A percentile compares a stretch with the other conserved stretches of the same genome.
phyloP scores from a whole-genome alignment of 176 grass and related monocot genomes.

The Metroxylon sagu region DNA sequence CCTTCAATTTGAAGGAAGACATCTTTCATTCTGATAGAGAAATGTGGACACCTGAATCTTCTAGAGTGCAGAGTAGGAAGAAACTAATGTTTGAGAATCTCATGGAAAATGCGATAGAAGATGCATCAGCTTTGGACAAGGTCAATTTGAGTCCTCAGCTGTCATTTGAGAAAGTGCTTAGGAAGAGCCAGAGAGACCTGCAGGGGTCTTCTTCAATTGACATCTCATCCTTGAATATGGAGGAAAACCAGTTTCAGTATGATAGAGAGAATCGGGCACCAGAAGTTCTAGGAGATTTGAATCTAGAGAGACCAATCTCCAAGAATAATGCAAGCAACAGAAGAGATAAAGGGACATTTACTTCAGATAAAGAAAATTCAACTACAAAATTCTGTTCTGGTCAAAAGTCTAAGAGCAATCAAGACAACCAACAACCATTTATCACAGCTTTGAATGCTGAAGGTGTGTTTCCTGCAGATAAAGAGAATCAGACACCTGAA shows the following conservation, averaged over 20 bases:
- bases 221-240: conserved; percentile 22
- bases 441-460: not conserved
- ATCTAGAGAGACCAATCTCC: conserved; percentile 9
- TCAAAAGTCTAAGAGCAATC: conserved; percentile 5
- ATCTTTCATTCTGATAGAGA: too few species aligned
- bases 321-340: not conserved
- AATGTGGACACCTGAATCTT: too few species aligned
- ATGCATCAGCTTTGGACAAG: not conserved
- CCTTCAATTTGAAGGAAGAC: too few species aligned
- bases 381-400: not conserved
- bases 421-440: conserved; percentile 11
- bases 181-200: too few species aligned
- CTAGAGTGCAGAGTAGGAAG: too few species aligned
- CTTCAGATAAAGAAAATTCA: conserved; percentile 31
- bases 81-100: too few species aligned
- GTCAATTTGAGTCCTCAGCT: not conserved
- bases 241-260: conserved; percentile 25
- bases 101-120: too few species aligned
- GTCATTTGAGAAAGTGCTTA: too few species aligned
- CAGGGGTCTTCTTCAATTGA: not conserved
- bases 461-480: not conserved
- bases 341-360: conserved; percentile 27
- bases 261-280: conserved; percentile 46
- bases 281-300: conserved; percentile 20
- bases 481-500: not conserved